phyloP scores from a whole-genome alignment of 2,329 filamentous ascomycete genomes.

The Fusarium chuoi region DNA sequence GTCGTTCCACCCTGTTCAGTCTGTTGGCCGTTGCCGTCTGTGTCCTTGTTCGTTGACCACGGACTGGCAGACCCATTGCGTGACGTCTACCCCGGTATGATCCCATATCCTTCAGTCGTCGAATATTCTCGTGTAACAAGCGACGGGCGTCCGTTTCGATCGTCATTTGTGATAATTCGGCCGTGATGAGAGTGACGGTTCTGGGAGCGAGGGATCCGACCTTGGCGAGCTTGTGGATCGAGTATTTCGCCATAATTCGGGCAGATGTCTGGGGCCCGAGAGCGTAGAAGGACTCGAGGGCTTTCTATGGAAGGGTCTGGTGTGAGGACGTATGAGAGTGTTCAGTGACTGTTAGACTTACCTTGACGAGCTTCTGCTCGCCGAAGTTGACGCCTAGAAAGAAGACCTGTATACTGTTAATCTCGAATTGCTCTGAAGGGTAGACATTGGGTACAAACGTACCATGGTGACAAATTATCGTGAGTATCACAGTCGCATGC shows the following conservation, averaged over 20 bases:
- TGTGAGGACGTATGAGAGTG: constrained; percentile 16
- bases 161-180: constrained; percentile 89
- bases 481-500: constrained; percentile 37
- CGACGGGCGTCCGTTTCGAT: constrained; percentile 89
- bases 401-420: constrained; percentile 69
- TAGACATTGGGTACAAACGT: background rate
- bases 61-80: constrained; percentile 90
- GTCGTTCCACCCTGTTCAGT: constrained; percentile 66
- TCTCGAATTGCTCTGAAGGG: too few species aligned
- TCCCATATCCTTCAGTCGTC: constrained; percentile 87
- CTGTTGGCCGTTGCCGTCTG: constrained; percentile 72
- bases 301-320: constrained; percentile 60
- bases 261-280: constrained; percentile 75
- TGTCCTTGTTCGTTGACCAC: constrained; percentile 87
- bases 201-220: constrained; percentile 79
- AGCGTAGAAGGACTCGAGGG: constrained; percentile 86
- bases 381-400: constrained; percentile 88
- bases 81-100: constrained; percentile 89
- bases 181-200: constrained; percentile 83
- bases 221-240: constrained; percentile 85
- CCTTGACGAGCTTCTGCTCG: constrained; percentile 85
- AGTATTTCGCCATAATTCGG: constrained; percentile 86
- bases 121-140: constrained; percentile 85
- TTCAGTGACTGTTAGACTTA: constrained; percentile 53
- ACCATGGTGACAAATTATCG: constrained; percentile 40